phyloP scores from a whole-genome alignment of 164 flowering plant species.

The Macadamia integrifolia region DNA sequence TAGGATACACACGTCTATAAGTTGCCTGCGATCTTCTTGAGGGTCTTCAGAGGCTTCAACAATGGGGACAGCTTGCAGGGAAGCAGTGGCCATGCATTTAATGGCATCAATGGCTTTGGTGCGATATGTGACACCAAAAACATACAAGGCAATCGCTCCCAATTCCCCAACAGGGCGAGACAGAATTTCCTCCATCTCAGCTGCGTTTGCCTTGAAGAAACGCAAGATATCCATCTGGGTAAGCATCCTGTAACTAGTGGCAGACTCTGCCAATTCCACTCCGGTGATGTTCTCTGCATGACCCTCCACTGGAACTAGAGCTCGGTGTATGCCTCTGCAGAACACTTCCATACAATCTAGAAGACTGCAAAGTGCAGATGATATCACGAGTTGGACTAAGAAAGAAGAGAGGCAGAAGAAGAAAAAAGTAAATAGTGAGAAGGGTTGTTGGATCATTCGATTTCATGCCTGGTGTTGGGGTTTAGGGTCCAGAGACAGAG shows the following conservation, averaged over 20 bases:
- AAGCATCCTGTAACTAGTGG: constrained; percentile 65
- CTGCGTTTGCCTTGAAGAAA: constrained; percentile 38
- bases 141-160: constrained; percentile 40
- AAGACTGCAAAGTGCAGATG: background rate
- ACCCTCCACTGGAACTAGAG: constrained; percentile 69
- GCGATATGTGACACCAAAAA: constrained; percentile 28
- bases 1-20: constrained; percentile 37
- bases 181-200: constrained; percentile 26
- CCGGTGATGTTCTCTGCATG: constrained; percentile 31
- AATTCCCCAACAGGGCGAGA: constrained; percentile 31
- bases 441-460: no score
- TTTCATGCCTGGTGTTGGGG: constrained; percentile 54
- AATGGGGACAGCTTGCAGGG: constrained; percentile 72
- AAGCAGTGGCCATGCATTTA: constrained; percentile 17
- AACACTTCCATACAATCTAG: background rate
- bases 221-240: constrained; percentile 82
- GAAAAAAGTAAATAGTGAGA: no score
- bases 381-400: no score
- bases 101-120: background rate
- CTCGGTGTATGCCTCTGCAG: constrained; percentile 15
- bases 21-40: constrained; percentile 42
- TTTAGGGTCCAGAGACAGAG: constrained; percentile 83
- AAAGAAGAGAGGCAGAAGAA: no score
- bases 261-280: constrained; percentile 59
- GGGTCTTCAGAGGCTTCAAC: constrained; percentile 28